Base-by-base conservation (phyloP, 768 basidiomycete genomes). In the Filobasidium floriforme region DNA sequence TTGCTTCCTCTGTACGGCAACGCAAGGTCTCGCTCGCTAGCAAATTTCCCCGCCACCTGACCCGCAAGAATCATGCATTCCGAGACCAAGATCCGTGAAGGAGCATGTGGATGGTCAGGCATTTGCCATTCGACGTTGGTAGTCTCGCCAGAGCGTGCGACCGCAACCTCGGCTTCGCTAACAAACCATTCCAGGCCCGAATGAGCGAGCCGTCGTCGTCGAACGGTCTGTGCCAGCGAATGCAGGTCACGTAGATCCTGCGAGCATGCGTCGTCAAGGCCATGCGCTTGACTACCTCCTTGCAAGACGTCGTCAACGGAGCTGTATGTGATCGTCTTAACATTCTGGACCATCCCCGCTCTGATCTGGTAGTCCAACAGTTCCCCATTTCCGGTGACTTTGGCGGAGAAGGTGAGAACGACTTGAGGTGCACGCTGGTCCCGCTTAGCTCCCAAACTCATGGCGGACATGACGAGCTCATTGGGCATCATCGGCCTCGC, bases 51-150 rank as follows among this genome's bases (percentile, higher is more conserved):
- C 0, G 88, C 87, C 0, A 87, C 81, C 1, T 87, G 85, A 59
- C 85, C 87, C 0, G 90, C 91, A 19, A 87, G 73, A 73, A 91
- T 88, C 87, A 92, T 92, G 71, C 83, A 81, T 77, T 96, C 92
- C 0, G 86, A 81, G 12, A 99, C 85, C 61, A 90, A 72, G 12
- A 49, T 26, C 32, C 19, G 19, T 0, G 71, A 65, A 14, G 59
- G 11, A n/a, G 62, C 61, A 24, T 37, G 40, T 15, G 19, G 29
- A 14, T 44, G 28, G 37, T 44, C 22, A 1, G 63, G 59, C 19
- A 44, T 37, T 1, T 61, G 60, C 24, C 44, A 67, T 32, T 59
- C 28, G 32, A 67, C 37, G 9, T 60, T 22, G 46, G 18, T 49
- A 6, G 49, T 32, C 41, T 46, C 43, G 60, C 52, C 60, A 12